Conservation (phyloP, 139 green algal species). For the Bryopsis sp. region DNA sequence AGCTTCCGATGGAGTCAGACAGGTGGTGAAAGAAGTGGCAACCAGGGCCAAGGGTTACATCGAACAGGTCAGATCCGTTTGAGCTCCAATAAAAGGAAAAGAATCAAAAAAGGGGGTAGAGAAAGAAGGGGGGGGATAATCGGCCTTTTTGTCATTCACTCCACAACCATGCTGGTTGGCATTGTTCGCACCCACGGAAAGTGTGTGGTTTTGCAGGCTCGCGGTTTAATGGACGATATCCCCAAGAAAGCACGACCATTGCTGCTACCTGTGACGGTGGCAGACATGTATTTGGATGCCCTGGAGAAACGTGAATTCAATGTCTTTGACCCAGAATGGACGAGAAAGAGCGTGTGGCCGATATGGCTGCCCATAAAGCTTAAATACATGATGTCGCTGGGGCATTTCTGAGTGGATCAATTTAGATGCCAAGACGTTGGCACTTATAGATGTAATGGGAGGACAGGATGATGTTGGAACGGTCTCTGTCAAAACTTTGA, state of each 20-base stretch:
- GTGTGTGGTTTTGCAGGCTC: neutral
- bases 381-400: no score
- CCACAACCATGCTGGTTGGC: neutral
- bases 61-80: neutral
- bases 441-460: no score
- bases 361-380: no score
- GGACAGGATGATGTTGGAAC: no score
- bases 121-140: no score
- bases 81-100: neutral
- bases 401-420: no score
- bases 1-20: neutral
- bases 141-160: no score
- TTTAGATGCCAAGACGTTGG: no score
- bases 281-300: conserved; percentile 37
- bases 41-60: neutral
- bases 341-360: no score
- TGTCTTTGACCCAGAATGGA: conserved; percentile 29
- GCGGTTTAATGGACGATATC: neutral
- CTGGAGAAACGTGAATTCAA: conserved; percentile 34
- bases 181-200: neutral
- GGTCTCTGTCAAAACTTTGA: no score
- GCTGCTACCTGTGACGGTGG: conserved; percentile 32
- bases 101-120: no score
- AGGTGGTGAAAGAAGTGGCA: neutral
- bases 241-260: conserved; percentile 18